Evolutionary conservation across 441 rosid genomes (phyloP).

Genomic region (Isatis lusitanica): DNA sequence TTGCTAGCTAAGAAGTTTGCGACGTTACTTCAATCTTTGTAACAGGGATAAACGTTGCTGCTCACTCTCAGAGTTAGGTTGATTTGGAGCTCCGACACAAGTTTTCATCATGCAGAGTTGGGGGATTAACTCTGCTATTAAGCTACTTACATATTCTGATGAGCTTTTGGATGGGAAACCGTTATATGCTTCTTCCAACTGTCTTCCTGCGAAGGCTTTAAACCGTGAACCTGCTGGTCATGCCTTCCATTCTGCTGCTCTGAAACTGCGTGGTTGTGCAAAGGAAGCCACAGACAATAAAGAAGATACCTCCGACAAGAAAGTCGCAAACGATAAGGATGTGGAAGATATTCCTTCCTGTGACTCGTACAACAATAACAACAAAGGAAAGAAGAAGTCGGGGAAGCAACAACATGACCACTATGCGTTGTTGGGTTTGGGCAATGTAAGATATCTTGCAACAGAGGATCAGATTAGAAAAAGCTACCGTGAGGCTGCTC

Average conservation of each 20-base stretch:
- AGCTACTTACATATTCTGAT: slow-evolving; percentile 61
- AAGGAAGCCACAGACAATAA: slow-evolving; percentile 38
- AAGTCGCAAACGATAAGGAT: slow-evolving; percentile 57
- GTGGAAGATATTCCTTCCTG: slow-evolving; percentile 56
- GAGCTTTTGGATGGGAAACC: slow-evolving; percentile 76
- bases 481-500: slow-evolving; percentile 84
- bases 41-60: slow-evolving; percentile 5
- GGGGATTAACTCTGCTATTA: slow-evolving; percentile 43
- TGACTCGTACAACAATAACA: slow-evolving; percentile 64
- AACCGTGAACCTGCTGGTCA: slow-evolving; percentile 92
- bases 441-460: slow-evolving; percentile 87
- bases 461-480: slow-evolving; percentile 94
- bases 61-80: background rate
- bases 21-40: background rate
- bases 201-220: slow-evolving; percentile 71
- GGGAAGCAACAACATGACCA: slow-evolving; percentile 84
- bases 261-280: slow-evolving; percentile 73
- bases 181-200: slow-evolving; percentile 66
- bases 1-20: slow-evolving; percentile 4
- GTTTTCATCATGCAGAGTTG: slow-evolving; percentile 36
- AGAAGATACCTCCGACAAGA: slow-evolving; percentile 47
- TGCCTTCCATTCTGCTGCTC: slow-evolving; percentile 80
- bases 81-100: background rate
- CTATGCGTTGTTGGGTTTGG: slow-evolving; percentile 83
- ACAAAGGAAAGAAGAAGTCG: slow-evolving; percentile 54